These are phyloP conservation scores for Millerozyma acaciae DNA, from an alignment of 805 yeast genomes.

Conservation along the genomic window DNA sequence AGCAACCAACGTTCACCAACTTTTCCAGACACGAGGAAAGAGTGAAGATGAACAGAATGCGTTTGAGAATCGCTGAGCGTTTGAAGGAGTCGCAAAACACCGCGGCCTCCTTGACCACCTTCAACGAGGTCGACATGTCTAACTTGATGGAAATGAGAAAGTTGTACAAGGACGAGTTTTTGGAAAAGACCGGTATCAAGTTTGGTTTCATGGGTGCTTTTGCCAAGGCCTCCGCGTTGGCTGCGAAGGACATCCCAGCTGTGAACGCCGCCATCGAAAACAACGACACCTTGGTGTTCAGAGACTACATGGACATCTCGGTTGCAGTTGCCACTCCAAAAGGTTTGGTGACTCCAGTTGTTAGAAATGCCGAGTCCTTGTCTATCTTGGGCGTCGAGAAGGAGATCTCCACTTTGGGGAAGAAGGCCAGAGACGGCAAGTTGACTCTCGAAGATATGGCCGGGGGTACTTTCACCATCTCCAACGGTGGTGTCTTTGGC, in stretches of 20 bases:
- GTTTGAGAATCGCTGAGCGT: constrained; percentile 97
- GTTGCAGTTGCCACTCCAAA: constrained; percentile 98
- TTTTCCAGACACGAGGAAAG: constrained; percentile 85
- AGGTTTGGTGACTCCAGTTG: constrained; percentile 97
- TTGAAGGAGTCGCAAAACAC: constrained; percentile 99
- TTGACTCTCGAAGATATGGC: constrained; percentile 97
- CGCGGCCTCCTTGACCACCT: constrained; percentile 95
- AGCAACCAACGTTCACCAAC: constrained; percentile 29
- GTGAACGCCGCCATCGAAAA: constrained; percentile 93
- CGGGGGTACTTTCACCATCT: constrained; percentile 98
- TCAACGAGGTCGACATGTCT: constrained; percentile 97
- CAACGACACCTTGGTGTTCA: constrained; percentile 88
- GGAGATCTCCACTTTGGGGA: constrained; percentile 77
- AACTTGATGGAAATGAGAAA: constrained; percentile 90
- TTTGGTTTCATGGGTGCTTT: constrained; percentile 99
- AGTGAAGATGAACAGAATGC: constrained; percentile 99
- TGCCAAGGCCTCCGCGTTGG: constrained; percentile 88
- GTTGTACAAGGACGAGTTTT: constrained; percentile 92
- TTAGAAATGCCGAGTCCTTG: constrained; percentile 92
- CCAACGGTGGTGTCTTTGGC: constrained; percentile 99
- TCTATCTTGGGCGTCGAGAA: constrained; percentile 85
- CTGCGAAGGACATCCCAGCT: constrained; percentile 92
- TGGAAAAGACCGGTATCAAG: constrained; percentile 90
- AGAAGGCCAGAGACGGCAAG: constrained; percentile 95
- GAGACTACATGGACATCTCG: constrained; percentile 94